Conservation (phyloP, 2,329 filamentous ascomycete genomes). For the Cercospora brassicicola region DNA sequence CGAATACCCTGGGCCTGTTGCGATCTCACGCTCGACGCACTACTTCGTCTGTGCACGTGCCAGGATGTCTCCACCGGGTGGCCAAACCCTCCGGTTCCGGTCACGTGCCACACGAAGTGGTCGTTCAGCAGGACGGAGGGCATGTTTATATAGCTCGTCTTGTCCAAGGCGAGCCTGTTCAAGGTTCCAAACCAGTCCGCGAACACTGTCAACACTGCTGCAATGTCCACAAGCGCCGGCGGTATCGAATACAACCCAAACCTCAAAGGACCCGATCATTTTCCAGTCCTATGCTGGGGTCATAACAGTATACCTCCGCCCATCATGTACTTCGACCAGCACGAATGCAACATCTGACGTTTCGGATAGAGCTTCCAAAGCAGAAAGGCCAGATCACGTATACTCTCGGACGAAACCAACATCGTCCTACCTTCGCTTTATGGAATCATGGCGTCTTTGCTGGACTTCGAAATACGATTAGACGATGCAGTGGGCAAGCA, state of each 20-base stretch:
- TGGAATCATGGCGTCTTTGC: conserved; percentile 7
- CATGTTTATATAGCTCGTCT: neutral
- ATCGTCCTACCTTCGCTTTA: neutral
- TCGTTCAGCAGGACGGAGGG: neutral
- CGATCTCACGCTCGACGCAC: neutral
- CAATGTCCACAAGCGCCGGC: neutral
- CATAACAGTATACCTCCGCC: conserved; percentile 4
- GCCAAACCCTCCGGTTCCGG: neutral
- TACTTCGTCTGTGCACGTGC: neutral
- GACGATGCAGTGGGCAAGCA: conserved; percentile 2
- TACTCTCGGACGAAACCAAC: conserved; percentile 3
- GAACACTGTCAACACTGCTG: neutral
- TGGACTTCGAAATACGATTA: conserved; percentile 2
- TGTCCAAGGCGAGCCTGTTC: neutral
- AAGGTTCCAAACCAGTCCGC: neutral
- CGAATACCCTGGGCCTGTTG: neutral
- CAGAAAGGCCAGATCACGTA: conserved; percentile 14
- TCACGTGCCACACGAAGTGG: neutral
- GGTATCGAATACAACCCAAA: conserved; percentile 13
- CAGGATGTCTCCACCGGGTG: neutral
- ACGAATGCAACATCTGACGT: neutral
- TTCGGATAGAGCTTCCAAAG: conserved; percentile 7
- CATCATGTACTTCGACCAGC: neutral
- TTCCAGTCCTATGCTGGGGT: conserved; percentile 15
- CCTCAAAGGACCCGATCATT: conserved; percentile 6